Conservation (phyloP, 352 stramenopile species). For the Phytophthora pseudosyringae region DNA sequence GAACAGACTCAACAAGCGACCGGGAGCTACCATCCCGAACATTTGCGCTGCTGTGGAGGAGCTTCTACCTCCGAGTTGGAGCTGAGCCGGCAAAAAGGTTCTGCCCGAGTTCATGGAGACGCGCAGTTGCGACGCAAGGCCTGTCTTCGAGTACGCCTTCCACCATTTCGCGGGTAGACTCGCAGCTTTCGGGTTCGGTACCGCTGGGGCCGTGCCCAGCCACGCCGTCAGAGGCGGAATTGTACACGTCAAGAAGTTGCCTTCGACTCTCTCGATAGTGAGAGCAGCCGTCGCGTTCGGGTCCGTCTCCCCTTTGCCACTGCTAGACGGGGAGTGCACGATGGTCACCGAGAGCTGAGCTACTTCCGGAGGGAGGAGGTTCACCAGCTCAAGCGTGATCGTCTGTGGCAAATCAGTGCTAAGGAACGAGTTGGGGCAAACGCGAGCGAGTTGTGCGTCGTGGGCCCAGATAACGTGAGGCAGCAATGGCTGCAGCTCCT, state of each 20-base stretch:
- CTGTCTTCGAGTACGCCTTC: conserved; percentile 37
- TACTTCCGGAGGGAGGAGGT: conserved; percentile 32
- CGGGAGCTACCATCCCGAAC: conserved; percentile 38
- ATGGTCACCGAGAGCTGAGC: conserved; percentile 27
- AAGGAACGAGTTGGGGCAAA: conserved; percentile 66
- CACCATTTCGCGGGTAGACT: conserved; percentile 40
- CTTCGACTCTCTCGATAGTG: conserved; percentile 30
- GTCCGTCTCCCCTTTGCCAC: conserved; percentile 1
- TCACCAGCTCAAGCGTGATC: conserved; percentile 48
- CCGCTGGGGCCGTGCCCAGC: conserved; percentile 22
- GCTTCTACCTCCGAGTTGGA: conserved; percentile 13
- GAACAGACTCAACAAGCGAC: conserved; percentile 43
- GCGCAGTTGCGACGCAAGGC: conserved; percentile 40
- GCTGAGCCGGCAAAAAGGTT: conserved; percentile 36
- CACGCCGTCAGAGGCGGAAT: conserved; percentile 54
- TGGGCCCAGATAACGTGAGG: conserved; percentile 56
- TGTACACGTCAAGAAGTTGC: conserved; percentile 38
- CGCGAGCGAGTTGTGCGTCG: conserved; percentile 41
- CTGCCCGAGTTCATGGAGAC: conserved; percentile 63
- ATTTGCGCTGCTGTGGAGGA: conserved; percentile 20
- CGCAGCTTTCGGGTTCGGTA: conserved; percentile 7
- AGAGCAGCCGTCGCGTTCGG: conserved; percentile 28
- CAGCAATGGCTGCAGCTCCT: neutral
- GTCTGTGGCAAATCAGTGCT: conserved; percentile 39
- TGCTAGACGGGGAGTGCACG: conserved; percentile 2